Evolutionary conservation across 352 stramenopile species (phyloP).

Genomic region (Phytophthora fragariaefolia): DNA sequence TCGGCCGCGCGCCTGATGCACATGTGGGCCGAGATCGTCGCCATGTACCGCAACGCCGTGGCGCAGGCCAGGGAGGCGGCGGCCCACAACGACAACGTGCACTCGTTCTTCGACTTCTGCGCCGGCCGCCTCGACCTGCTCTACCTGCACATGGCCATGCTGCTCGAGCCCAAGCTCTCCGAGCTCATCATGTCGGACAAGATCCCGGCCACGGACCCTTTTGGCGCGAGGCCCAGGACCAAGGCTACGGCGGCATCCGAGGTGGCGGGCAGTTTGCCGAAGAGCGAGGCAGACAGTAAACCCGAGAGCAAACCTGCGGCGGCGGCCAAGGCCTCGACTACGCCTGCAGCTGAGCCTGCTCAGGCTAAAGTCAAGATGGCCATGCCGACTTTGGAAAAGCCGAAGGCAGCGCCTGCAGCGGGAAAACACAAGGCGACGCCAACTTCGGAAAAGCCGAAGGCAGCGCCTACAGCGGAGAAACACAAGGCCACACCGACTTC

Average conservation of each 20-base stretch:
- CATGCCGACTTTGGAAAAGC: not conserved
- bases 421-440: not conserved
- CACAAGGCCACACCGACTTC: too few relatives aligned
- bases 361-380: too few relatives aligned
- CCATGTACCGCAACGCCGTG: slow-evolving; percentile 58
- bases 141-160: slow-evolving; percentile 73
- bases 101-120: slow-evolving; percentile 71
- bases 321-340: not conserved
- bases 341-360: not conserved
- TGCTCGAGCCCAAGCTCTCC: slow-evolving; percentile 58
- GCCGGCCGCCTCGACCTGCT: slow-evolving; percentile 62
- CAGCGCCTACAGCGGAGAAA: not conserved
- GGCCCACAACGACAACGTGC: slow-evolving; percentile 28
- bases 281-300: too few relatives aligned
- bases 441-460: not conserved
- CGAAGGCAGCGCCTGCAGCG: not conserved
- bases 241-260: not conserved
- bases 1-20: slow-evolving; percentile 56
- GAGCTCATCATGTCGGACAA: slow-evolving; percentile 52
- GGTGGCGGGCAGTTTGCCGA: too few relatives aligned
- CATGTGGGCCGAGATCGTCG: slow-evolving; percentile 69
- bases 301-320: not conserved
- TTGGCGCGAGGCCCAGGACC: slow-evolving; percentile 17
- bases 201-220: slow-evolving; percentile 23
- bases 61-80: slow-evolving; percentile 37